phyloP scores from a whole-genome alignment of 768 basidiomycete genomes.

The Boletus rubropictus region DNA sequence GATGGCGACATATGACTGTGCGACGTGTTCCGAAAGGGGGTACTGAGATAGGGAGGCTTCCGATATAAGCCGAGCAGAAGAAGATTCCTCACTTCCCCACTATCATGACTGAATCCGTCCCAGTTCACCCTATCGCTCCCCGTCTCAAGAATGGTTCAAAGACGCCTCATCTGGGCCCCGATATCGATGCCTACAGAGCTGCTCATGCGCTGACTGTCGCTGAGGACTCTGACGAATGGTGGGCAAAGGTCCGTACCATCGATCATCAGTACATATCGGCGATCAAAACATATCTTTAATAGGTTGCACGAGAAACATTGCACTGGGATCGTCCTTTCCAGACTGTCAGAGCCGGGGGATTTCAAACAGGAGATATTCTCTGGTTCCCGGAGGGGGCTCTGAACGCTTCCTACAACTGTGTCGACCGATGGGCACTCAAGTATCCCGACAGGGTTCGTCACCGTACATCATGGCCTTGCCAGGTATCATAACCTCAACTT shows the following conservation, averaged over 20 bases:
- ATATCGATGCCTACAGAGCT: conserved; percentile 64
- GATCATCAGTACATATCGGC: background rate
- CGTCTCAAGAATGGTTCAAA: conserved; percentile 60
- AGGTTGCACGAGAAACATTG: conserved; percentile 70
- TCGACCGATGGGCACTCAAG: conserved; percentile 92
- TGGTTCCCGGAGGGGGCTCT: conserved; percentile 97
- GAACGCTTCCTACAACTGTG: conserved; percentile 95
- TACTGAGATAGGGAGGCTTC: conserved; percentile 3
- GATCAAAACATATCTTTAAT: background rate
- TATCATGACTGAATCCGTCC: conserved; percentile 39
- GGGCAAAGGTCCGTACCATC: conserved; percentile 59
- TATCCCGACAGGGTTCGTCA: conserved; percentile 67
- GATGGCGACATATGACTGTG: conserved; percentile 16
- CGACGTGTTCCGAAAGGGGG: conserved; percentile 12
- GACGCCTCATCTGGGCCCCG: conserved; percentile 73
- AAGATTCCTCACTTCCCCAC: conserved; percentile 6
- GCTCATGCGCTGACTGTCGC: conserved; percentile 72
- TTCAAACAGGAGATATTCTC: conserved; percentile 78
- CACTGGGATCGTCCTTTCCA: conserved; percentile 89
- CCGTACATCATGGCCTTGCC: background rate
- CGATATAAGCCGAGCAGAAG: conserved; percentile 14
- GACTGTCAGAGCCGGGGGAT: conserved; percentile 77
- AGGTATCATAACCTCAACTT: background rate
- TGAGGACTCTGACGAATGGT: conserved; percentile 76
- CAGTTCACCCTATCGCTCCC: conserved; percentile 69